A percentile compares a stretch with the other conserved stretches of the same genome.
These are phyloP conservation scores for Sideroxylon spinosum DNA, from an alignment of 179 eudicot genomes.

Conservation along the genomic window DNA sequence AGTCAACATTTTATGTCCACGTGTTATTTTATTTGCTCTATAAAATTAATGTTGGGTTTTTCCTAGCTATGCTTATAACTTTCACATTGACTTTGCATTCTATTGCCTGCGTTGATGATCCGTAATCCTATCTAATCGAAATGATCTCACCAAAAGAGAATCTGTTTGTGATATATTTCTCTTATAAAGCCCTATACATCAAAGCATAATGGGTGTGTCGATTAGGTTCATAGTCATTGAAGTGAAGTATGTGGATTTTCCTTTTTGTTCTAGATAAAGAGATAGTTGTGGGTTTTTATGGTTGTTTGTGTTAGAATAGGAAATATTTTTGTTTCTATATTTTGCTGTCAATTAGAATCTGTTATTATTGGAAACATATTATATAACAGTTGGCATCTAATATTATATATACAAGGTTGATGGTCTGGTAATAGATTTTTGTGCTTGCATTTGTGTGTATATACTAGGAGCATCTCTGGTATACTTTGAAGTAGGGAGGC, in stretches of 20 bases:
- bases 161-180: neutral
- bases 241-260: neutral
- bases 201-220: neutral
- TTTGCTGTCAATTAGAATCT: too few species aligned
- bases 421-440: neutral
- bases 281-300: neutral
- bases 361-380: too few species aligned
- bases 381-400: too few species aligned
- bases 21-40: neutral
- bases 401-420: too few species aligned
- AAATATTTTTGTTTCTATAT: too few species aligned
- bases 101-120: too few species aligned
- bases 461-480: neutral
- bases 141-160: neutral
- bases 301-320: neutral
- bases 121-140: neutral
- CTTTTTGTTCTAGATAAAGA: neutral
- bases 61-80: neutral
- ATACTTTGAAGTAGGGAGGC: neutral
- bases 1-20: neutral
- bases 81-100: neutral
- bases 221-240: neutral
- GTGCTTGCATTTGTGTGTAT: neutral
- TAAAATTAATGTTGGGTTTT: neutral
- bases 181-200: neutral